A percentile compares a stretch with the other conserved stretches of the same genome.
Evolutionary conservation across 2,329 filamentous ascomycete species (phyloP).

Genomic region (Aspergillus sp.): DNA sequence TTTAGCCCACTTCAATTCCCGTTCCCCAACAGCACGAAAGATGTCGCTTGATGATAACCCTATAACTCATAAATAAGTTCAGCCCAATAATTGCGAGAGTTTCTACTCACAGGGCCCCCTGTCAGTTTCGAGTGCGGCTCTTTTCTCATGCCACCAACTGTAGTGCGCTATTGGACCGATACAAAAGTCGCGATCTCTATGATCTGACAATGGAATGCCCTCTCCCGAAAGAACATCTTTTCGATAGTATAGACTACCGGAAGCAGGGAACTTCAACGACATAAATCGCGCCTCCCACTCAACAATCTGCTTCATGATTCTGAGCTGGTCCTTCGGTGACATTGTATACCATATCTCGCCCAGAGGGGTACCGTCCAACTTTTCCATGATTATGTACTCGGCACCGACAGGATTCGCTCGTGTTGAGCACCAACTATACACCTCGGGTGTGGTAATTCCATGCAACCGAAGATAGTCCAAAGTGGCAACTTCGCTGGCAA

Average conservation of each 20-base stretch:
- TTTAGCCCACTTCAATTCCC: constrained; percentile 18
- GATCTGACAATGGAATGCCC: neutral
- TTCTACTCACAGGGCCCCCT: constrained; percentile 20
- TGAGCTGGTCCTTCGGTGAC: constrained; percentile 2
- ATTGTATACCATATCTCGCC: constrained; percentile 10
- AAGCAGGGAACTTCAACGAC: constrained; percentile 11
- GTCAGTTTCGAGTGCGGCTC: constrained; percentile 10
- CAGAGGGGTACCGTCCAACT: constrained; percentile 7
- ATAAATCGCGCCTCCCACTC: constrained; percentile 10
- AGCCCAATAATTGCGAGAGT: neutral
- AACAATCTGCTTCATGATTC: constrained; percentile 10
- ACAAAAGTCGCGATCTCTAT: constrained; percentile 12
- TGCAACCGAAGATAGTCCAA: constrained; percentile 14
- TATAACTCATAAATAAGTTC: constrained; percentile 5
- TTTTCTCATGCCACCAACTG: constrained; percentile 19
- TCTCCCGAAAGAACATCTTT: constrained; percentile 3
- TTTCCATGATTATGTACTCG: constrained; percentile 15
- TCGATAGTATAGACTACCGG: constrained; percentile 13
- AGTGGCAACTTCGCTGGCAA: constrained; percentile 13
- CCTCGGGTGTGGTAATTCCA: constrained; percentile 8
- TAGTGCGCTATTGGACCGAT: constrained; percentile 18
- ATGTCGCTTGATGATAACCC: constrained; percentile 12
- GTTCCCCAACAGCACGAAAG: constrained; percentile 14
- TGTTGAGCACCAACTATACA: constrained; percentile 10
- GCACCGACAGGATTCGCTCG: constrained; percentile 4